Base-by-base conservation (phyloP, 2,329 filamentous ascomycete species). In the Monascus ruber region DNA sequence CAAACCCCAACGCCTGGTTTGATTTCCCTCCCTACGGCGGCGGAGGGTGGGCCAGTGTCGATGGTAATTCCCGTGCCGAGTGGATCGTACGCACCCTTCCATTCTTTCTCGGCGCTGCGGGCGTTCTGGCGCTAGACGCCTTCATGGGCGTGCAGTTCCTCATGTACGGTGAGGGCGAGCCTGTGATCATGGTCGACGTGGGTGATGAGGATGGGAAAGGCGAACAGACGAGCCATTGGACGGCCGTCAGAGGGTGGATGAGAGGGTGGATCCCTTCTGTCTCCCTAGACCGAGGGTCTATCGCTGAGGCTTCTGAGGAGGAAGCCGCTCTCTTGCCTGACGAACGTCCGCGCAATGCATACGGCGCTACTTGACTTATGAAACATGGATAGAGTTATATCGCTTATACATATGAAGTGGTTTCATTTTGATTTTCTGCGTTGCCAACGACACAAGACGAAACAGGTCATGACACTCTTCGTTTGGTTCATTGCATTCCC, bases 41-140 rank as follows among this genome's bases (percentile, higher is more conserved):
- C 5, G 69, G 74, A 35, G 76, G 76, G 40, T 81, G 79, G 76
- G 77, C 71, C 2, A 74, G 71, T 6, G 49, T 57, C 1, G 61
- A 71, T 6, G 78, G 78, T 3, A 78, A 69, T 46, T 60, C 71
- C 11, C 65, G 74, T 2, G 45, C 45, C 6, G 68, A 71, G 36
- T 83, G 78, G 78, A 65, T 79, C 6, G 56, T 66, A 2, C 69
- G 71, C 6, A 73, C 77, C 1, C 58, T 71, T 8, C 79, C 79
- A 0, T 83, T 83, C 56, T 81, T 77, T 55, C 65, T 82, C 0
- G 79, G 79, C 5, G 77, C 79, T 5, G 76, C 76, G 2, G 78
- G 79, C 6, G 78, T 81, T 1, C 59, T 83, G 5, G 63, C 69
- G 17, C 64, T 81, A 55, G 79, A 83, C 54, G 76, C 69, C 0